phyloP scores from a whole-genome alignment of 2,329 filamentous ascomycete species.

The Aspergillus pseudoterreus region DNA sequence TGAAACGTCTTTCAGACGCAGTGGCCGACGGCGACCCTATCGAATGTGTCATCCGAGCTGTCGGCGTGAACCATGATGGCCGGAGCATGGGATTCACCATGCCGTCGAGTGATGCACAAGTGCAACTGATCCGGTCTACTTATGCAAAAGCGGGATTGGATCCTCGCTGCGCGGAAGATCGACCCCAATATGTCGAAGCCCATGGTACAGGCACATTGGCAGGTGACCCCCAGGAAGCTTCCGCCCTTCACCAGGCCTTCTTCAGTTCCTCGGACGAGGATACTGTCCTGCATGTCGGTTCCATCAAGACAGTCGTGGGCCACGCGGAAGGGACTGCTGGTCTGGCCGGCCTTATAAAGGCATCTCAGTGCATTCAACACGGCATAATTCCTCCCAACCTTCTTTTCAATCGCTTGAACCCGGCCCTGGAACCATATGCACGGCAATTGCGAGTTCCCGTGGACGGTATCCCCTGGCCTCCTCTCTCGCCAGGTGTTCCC shows the following conservation, averaged over 20 bases:
- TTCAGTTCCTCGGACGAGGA: conserved; percentile 7
- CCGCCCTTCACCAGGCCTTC: conserved; percentile 22
- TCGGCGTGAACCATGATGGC: conserved; percentile 36
- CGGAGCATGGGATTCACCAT: conserved; percentile 34
- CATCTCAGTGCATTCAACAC: conserved; percentile 39
- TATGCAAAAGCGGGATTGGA: conserved; percentile 40
- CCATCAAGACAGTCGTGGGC: conserved; percentile 30
- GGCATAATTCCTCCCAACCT: conserved; percentile 29
- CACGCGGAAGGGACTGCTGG: conserved; percentile 34
- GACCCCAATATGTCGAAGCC: conserved; percentile 44
- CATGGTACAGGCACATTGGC: conserved; percentile 43
- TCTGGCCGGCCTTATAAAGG: conserved; percentile 32
- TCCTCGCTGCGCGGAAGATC: conserved; percentile 17
- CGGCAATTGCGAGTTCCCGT: conserved; percentile 21
- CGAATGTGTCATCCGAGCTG: conserved; percentile 36
- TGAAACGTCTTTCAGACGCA: conserved; percentile 51
- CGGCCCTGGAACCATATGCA: conserved; percentile 19
- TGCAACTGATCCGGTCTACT: conserved; percentile 35
- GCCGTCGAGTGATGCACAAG: conserved; percentile 36
- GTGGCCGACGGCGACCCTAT: conserved; percentile 46
- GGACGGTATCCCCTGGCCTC: conserved; percentile 20
- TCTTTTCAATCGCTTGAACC: conserved; percentile 25
- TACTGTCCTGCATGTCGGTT: conserved; percentile 24
- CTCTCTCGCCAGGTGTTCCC: conserved; percentile 13
- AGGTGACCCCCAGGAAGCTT: conserved; percentile 29